These are phyloP conservation scores for Lipomyces yamanashiensis DNA, from an alignment of 805 yeast genomes.

Conservation along the genomic window DNA sequence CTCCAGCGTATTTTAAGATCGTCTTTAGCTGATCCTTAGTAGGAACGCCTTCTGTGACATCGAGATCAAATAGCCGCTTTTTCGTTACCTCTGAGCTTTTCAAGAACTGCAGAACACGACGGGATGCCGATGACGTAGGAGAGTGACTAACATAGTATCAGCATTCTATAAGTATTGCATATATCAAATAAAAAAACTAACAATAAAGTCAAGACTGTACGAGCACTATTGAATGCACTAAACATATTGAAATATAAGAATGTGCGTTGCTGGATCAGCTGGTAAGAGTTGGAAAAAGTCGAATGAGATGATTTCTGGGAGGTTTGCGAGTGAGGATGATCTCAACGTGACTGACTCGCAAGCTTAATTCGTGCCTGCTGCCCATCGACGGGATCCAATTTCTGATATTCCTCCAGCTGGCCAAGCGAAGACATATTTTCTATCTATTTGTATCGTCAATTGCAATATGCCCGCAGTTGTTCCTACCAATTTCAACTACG, in stretches of 20 bases:
- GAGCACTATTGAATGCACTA: constrained; percentile 29
- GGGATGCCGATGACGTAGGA: constrained; percentile 33
- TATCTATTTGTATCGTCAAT: neutral
- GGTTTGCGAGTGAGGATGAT: no score
- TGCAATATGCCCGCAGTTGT: constrained; percentile 28
- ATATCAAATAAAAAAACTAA: neutral
- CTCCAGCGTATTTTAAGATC: constrained; percentile 32
- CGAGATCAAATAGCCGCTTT: constrained; percentile 43
- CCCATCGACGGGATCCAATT: no score
- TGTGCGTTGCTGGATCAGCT: neutral
- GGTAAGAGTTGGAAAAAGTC: neutral
- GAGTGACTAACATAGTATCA: constrained; percentile 24
- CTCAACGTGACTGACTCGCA: no score
- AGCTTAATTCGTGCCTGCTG: no score
- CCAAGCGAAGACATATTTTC: no score
- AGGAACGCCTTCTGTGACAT: constrained; percentile 44
- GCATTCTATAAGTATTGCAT: neutral
- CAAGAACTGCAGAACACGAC: constrained; percentile 23
- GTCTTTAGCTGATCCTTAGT: constrained; percentile 38
- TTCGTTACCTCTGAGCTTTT: constrained; percentile 27
- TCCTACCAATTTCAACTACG: constrained; percentile 46
- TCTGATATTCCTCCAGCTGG: no score
- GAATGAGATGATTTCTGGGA: neutral
- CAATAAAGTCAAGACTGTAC: constrained; percentile 33
- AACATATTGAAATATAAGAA: constrained; percentile 20